Evolutionary conservation across 192 early-diverging fungal genomes (phyloP).

Genomic region (Backusella macrospora): DNA sequence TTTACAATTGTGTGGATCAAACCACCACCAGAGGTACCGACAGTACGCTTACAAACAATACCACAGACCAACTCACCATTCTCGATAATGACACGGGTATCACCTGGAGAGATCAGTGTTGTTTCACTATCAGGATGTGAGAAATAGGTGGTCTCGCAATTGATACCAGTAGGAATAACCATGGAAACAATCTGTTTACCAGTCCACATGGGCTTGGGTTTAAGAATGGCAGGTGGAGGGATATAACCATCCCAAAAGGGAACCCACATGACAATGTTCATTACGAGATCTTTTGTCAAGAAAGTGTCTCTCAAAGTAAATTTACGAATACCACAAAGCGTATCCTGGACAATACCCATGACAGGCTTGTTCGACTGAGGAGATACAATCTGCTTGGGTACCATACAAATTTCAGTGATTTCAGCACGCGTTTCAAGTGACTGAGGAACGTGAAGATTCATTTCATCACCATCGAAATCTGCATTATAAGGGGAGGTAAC

Average conservation of each 20-base stretch:
- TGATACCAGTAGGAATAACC: conserved; percentile 93
- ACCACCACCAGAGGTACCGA: conserved; percentile 84
- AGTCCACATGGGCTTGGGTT: conserved; percentile 97
- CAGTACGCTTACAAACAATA: conserved; percentile 94
- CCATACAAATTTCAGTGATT: conserved; percentile 96
- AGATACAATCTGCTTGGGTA: conserved; percentile 95
- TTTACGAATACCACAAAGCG: conserved; percentile 92
- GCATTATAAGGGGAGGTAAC: conserved; percentile 99
- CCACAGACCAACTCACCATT: conserved; percentile 92
- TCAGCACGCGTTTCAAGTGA: conserved; percentile 96
- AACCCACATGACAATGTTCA: conserved; percentile 96
- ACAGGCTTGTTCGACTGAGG: conserved; percentile 97
- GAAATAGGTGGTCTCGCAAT: conserved; percentile 77
- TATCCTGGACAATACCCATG: conserved; percentile 99
- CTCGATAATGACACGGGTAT: conserved; percentile 89
- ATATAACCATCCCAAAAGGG: conserved; percentile 95
- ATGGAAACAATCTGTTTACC: conserved; percentile 96
- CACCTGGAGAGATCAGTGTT: conserved; percentile 81
- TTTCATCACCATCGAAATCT: conserved; percentile 99
- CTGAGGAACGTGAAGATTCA: conserved; percentile 99
- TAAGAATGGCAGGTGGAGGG: conserved; percentile 92
- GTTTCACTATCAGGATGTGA: conserved; percentile 81
- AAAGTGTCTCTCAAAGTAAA: conserved; percentile 95
- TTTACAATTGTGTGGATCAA: conserved; percentile 95
- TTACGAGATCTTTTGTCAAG: conserved; percentile 84